Evolutionary conservation across 2,329 filamentous ascomycete genomes (phyloP).

Genomic region (Aspergillus niger): DNA sequence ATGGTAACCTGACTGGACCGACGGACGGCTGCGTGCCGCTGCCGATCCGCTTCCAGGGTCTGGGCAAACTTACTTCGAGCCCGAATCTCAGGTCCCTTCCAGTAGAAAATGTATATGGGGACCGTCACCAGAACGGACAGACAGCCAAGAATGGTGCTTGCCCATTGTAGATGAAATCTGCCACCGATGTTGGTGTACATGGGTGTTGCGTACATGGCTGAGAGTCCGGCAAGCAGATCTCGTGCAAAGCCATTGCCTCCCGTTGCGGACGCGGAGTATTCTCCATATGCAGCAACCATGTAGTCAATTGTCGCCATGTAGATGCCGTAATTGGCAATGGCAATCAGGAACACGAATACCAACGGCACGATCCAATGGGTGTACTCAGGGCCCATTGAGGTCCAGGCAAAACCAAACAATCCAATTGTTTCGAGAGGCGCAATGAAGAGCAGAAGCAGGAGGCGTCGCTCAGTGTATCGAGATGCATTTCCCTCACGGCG

Average conservation of each 20-base stretch:
- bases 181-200: slow-evolving; percentile 57
- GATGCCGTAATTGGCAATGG: slow-evolving; percentile 72
- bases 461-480: slow-evolving; percentile 63
- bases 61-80: slow-evolving; percentile 56
- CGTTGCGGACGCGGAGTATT: slow-evolving; percentile 72
- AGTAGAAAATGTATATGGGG: slow-evolving; percentile 60
- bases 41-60: slow-evolving; percentile 31
- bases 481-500: slow-evolving; percentile 49
- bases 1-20: slow-evolving; percentile 21
- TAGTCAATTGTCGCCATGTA: slow-evolving; percentile 80
- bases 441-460: slow-evolving; percentile 66
- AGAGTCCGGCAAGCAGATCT: slow-evolving; percentile 71
- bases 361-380: slow-evolving; percentile 69
- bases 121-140: slow-evolving; percentile 54
- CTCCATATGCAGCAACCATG: slow-evolving; percentile 73
- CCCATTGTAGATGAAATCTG: slow-evolving; percentile 52
- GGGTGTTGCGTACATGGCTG: slow-evolving; percentile 68
- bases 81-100: slow-evolving; percentile 57
- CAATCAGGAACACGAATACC: slow-evolving; percentile 66
- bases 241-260: slow-evolving; percentile 75
- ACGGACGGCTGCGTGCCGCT: slow-evolving; percentile 18
- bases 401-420: slow-evolving; percentile 70
- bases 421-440: slow-evolving; percentile 66
- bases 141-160: slow-evolving; percentile 56
- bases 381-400: slow-evolving; percentile 63